Percentiles rank a stretch among this genome's conserved stretches.
Evolutionary conservation across 345 rosid species (phyloP).

Genomic region (Xanthoceras sorbifolium): DNA sequence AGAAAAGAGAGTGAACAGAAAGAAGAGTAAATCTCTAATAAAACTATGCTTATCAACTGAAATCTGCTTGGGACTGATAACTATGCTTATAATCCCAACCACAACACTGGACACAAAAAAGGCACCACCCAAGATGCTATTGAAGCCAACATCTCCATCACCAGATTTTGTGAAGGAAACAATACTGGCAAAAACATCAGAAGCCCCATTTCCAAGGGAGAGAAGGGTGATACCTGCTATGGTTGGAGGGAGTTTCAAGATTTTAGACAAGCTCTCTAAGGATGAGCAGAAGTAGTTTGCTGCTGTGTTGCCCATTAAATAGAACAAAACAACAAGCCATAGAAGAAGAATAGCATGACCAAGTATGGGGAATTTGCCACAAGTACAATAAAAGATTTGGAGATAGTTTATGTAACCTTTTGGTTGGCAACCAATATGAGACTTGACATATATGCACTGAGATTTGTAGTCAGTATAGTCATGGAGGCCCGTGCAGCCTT

Average conservation of each 20-base stretch:
- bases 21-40: slow-evolving; percentile 73
- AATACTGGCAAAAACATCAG: slow-evolving; percentile 84
- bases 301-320: slow-evolving; percentile 80
- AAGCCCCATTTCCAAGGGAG: slow-evolving; percentile 86
- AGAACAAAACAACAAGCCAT: slow-evolving; percentile 77
- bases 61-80: slow-evolving; percentile 38
- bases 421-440: slow-evolving; percentile 54
- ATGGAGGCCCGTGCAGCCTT: slow-evolving; percentile 44
- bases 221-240: slow-evolving; percentile 88
- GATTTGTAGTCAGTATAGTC: slow-evolving; percentile 45
- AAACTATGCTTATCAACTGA: slow-evolving; percentile 64
- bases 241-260: slow-evolving; percentile 76
- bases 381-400: slow-evolving; percentile 70
- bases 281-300: slow-evolving; percentile 82
- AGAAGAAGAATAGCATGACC: slow-evolving; percentile 56
- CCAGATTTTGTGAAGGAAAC: slow-evolving; percentile 71
- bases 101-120: slow-evolving; percentile 77
- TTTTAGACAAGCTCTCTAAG: slow-evolving; percentile 67
- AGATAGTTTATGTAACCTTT: slow-evolving; percentile 90
- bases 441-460: slow-evolving; percentile 63
- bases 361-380: slow-evolving; percentile 43
- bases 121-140: slow-evolving; percentile 80
- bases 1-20: slow-evolving; percentile 57
- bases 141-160: slow-evolving; percentile 75
- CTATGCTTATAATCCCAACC: slow-evolving; percentile 67